A percentile compares a stretch with the other conserved stretches of the same genome.
Conservation (phyloP, 116 monocot genomes). For the Iris pallida region DNA sequence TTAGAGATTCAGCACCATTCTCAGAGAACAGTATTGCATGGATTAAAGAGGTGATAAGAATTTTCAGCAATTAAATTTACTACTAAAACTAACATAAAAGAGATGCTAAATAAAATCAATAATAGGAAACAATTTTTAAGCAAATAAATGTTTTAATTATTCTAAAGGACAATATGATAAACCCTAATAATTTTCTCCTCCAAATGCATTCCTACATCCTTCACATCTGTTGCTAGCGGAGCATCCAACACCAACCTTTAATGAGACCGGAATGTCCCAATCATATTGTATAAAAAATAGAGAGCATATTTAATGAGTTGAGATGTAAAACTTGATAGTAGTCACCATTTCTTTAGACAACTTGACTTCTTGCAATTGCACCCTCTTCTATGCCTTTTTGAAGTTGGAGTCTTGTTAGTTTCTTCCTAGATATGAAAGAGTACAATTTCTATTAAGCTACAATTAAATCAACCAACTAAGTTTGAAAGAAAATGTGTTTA, state of each 20-base stretch:
- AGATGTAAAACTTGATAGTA: conserved; percentile 81
- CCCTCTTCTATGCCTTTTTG: conserved; percentile 81
- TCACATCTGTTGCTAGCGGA: conserved; percentile 86
- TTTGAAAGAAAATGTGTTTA: no score
- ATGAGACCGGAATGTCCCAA: conserved; percentile 11
- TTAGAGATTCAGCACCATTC: no score
- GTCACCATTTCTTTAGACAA: conserved; percentile 96
- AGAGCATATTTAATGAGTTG: not conserved
- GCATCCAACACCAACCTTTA: conserved; percentile 86
- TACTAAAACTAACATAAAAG: no score
- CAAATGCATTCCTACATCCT: conserved; percentile 89
- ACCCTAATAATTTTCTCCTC: conserved; percentile 61
- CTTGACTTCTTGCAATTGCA: conserved; percentile 86
- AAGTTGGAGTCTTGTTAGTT: conserved; percentile 82
- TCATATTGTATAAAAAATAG: conserved; percentile 11
- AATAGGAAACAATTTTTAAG: no score
- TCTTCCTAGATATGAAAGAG: conserved; percentile 46
- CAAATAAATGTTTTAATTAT: no score
- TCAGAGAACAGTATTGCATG: no score
- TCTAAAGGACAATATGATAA: no score
- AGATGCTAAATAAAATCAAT: no score
- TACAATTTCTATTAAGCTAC: not conserved
- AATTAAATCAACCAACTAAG: not conserved
- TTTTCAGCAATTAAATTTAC: no score
- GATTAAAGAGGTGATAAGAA: no score